Conservation (phyloP, 768 basidiomycete genomes). For the Russula abietina region DNA sequence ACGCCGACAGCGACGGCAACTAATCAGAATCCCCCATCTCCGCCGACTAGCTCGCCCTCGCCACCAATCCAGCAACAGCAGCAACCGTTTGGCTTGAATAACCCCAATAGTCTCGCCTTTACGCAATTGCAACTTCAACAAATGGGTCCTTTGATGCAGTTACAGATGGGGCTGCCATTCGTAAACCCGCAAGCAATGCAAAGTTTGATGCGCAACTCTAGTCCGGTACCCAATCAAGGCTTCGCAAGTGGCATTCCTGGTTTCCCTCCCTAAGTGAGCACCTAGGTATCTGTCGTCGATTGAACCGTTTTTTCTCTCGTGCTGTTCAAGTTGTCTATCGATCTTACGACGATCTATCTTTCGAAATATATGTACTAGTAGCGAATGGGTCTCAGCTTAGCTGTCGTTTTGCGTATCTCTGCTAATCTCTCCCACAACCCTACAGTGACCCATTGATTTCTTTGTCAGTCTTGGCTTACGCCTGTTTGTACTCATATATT, state of each 20-base stretch:
- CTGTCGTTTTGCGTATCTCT: neutral
- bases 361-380: constrained; percentile 12
- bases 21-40: constrained; percentile 33
- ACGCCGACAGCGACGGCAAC: constrained; percentile 28
- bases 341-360: too few species aligned
- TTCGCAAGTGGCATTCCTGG: constrained; percentile 28
- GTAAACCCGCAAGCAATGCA: constrained; percentile 73
- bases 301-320: neutral
- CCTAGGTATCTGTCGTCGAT: constrained; percentile 15
- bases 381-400: neutral
- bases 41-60: constrained; percentile 30
- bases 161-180: constrained; percentile 48
- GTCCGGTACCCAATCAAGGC: constrained; percentile 46
- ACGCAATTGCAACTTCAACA: constrained; percentile 44
- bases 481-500: constrained; percentile 28
- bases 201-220: constrained; percentile 79
- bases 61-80: constrained; percentile 41
- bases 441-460: neutral
- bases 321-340: neutral
- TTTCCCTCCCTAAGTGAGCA: constrained; percentile 20
- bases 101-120: constrained; percentile 51
- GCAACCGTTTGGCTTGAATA: constrained; percentile 46
- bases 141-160: constrained; percentile 60
- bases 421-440: constrained; percentile 5
- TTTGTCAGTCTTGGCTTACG: constrained; percentile 13